Evolutionary conservation across 2,329 filamentous ascomycete species (phyloP).

Genomic region (Hypoxylon sp.): DNA sequence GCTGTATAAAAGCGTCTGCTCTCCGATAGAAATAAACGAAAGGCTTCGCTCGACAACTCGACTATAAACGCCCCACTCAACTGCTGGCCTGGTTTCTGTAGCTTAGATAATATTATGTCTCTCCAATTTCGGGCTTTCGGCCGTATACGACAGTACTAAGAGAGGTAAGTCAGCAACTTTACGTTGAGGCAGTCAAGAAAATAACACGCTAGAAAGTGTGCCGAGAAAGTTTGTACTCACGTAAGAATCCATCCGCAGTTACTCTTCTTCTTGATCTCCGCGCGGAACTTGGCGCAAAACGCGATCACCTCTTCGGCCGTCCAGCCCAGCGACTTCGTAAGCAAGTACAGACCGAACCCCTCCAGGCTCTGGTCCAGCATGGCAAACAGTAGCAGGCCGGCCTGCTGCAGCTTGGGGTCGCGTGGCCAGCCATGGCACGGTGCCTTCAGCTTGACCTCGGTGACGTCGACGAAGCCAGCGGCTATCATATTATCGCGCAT

Average conservation of each 20-base stretch:
- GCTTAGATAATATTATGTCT: neutral
- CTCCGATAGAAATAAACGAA: constrained; percentile 13
- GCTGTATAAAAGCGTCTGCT: neutral
- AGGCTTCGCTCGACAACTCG: constrained; percentile 5
- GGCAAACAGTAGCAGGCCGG: constrained; percentile 55
- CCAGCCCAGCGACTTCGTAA: constrained; percentile 27
- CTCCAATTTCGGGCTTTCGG: constrained; percentile 21
- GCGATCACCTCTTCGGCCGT: constrained; percentile 26
- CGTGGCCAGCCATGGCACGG: constrained; percentile 63
- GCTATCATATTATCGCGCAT: constrained; percentile 52
- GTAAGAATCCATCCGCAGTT: constrained; percentile 30
- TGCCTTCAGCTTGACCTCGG: constrained; percentile 60
- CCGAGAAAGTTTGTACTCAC: constrained; percentile 13
- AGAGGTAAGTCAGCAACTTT: neutral
- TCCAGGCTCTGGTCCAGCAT: constrained; percentile 33
- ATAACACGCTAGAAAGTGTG: neutral
- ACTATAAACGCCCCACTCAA: neutral
- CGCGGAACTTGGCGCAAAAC: constrained; percentile 22
- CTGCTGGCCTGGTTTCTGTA: neutral
- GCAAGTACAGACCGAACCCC: constrained; percentile 26
- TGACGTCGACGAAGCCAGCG: constrained; percentile 60
- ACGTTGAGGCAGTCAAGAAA: neutral
- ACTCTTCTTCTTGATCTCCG: constrained; percentile 31
- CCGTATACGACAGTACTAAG: constrained; percentile 32
- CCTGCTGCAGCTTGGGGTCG: constrained; percentile 59